phyloP scores from a whole-genome alignment of 106 monocot species.

The Hemerocallis citrina region DNA sequence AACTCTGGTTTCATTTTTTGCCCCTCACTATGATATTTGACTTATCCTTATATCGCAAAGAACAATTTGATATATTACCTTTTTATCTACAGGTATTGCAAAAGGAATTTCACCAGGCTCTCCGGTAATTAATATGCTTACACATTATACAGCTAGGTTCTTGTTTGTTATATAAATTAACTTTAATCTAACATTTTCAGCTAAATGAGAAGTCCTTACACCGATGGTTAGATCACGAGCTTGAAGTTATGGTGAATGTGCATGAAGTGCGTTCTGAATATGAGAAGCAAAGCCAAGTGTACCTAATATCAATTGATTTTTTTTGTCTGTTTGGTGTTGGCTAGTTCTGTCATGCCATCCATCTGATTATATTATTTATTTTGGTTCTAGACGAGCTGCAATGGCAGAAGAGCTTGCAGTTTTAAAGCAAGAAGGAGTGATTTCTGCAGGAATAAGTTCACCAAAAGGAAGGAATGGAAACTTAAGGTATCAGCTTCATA shows the following conservation, averaged over 20 bases:
- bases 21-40: neutral
- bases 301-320: conserved; percentile 17
- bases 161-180: neutral
- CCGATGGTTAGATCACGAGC: conserved; percentile 88
- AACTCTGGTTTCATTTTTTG: conserved; percentile 33
- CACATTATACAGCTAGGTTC: no score
- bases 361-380: conserved; percentile 1
- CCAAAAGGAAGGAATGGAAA: conserved; percentile 67
- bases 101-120: conserved; percentile 60
- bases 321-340: conserved; percentile 3
- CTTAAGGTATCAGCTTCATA: conserved; percentile 28
- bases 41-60: neutral
- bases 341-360: neutral
- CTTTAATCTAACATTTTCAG: conserved; percentile 25
- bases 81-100: conserved; percentile 32
- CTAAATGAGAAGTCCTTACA: conserved; percentile 83
- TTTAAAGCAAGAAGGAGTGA: conserved; percentile 62
- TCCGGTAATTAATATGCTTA: conserved; percentile 28
- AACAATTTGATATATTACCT: neutral
- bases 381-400: conserved; percentile 51
- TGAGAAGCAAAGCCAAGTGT: conserved; percentile 97
- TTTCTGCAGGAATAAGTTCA: conserved; percentile 30
- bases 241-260: conserved; percentile 90
- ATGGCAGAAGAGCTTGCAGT: conserved; percentile 73
- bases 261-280: conserved; percentile 92